Evolutionary conservation across 2,329 filamentous ascomycete genomes (phyloP).

Genomic region (Colletotrichum somersetense): DNA sequence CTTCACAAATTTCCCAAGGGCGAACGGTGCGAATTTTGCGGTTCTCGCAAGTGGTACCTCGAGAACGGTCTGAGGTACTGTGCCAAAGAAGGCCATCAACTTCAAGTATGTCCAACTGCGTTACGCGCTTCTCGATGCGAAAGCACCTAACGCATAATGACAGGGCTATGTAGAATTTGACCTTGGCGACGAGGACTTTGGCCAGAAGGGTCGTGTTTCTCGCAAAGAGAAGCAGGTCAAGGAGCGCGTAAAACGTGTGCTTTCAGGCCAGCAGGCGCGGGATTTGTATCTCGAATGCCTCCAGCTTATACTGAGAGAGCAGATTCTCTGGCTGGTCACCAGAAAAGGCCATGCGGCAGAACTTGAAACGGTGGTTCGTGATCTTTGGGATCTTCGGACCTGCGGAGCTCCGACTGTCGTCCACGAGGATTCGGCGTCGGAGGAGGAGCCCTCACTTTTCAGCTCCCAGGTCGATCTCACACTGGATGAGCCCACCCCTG

Average conservation of each 20-base stretch:
- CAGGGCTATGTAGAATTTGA: slow-evolving; percentile 69
- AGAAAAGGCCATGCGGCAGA: slow-evolving; percentile 76
- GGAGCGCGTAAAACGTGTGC: slow-evolving; percentile 66
- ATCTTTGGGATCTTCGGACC: slow-evolving; percentile 84
- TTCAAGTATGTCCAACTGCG: slow-evolving; percentile 67
- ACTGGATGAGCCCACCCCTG: slow-evolving; percentile 48
- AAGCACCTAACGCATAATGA: not conserved
- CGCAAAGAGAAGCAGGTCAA: slow-evolving; percentile 70
- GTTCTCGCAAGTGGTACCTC: slow-evolving; percentile 77
- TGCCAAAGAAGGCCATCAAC: slow-evolving; percentile 78
- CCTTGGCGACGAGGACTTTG: slow-evolving; percentile 76
- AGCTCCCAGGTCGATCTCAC: slow-evolving; percentile 53
- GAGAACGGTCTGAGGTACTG: slow-evolving; percentile 85
- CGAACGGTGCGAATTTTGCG: slow-evolving; percentile 73
- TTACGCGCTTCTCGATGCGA: not conserved
- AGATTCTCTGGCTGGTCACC: slow-evolving; percentile 79
- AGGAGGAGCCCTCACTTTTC: slow-evolving; percentile 52
- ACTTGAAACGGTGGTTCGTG: slow-evolving; percentile 82
- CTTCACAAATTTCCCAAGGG: slow-evolving; percentile 65
- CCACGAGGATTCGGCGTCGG: slow-evolving; percentile 46
- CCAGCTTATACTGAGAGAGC: slow-evolving; percentile 86
- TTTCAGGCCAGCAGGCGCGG: slow-evolving; percentile 76
- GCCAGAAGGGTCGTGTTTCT: slow-evolving; percentile 66
- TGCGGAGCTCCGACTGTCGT: slow-evolving; percentile 55
- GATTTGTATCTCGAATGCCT: slow-evolving; percentile 86